Conservation (phyloP, 1,139 yeast genomes). For the Magnusiomyces paraingens region DNA sequence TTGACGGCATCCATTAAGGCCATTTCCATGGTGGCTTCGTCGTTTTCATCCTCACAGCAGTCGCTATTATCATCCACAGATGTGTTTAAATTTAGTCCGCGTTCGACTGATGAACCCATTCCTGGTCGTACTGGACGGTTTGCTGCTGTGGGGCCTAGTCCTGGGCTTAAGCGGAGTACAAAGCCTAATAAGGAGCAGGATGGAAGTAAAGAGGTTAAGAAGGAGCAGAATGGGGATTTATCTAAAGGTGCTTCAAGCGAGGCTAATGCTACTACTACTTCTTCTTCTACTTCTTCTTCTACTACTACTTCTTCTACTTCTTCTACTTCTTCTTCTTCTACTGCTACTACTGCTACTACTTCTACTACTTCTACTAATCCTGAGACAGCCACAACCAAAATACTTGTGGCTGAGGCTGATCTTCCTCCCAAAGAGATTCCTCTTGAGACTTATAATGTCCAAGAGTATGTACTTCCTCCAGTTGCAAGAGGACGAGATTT, state of each 20-base stretch:
- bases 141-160: neutral
- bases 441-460: conserved; percentile 8
- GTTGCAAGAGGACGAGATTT: conserved; percentile 6
- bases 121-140: conserved; percentile 15
- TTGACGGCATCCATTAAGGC: conserved; percentile 27
- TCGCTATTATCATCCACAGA: conserved; percentile 18
- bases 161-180: neutral
- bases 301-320: neutral
- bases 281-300: neutral
- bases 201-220: neutral
- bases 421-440: conserved; percentile 18
- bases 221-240: neutral
- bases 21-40: conserved; percentile 24
- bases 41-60: conserved; percentile 26
- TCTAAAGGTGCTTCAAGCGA: neutral
- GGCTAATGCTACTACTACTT: neutral
- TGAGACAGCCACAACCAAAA: conserved; percentile 3
- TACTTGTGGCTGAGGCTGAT: conserved; percentile 16
- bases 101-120: conserved; percentile 29
- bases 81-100: conserved; percentile 26
- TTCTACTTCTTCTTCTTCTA: too few relatives aligned
- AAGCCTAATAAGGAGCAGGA: neutral
- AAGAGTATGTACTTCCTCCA: conserved; percentile 11
- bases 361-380: neutral
- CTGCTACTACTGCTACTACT: neutral